Evolutionary conservation across 257 asterid species (phyloP), one percentile per base, ranked within the genome.

Genomic region (Fraxinus cuspidata): DNA sequence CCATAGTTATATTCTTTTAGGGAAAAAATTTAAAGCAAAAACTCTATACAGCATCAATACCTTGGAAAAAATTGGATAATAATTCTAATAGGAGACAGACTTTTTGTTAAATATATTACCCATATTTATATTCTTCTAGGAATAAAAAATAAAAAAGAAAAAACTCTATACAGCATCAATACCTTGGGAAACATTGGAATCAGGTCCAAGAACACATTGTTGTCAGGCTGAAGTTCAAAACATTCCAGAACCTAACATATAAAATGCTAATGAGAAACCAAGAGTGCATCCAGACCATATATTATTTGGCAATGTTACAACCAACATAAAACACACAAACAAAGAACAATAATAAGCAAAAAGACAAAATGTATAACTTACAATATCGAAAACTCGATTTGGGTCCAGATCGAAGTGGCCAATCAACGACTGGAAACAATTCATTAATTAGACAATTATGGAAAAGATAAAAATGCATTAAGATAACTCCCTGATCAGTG

Each of bases 351-450:
- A 53, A 70, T 40, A 44, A 73, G 68, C 49, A 81, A 28, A 63
- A 68, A 25, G 27, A 19, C 3, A 56, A 74, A 68, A 68, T 29
- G 72, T 53, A 87, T 74, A 73, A 86, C 99, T 87, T 87, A 96
- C 99, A 80, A 96, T 96, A 82, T 96, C 98, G 76, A 96, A 96
- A 77, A 96, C 99, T 56, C 99, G 96, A 78, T 96, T 96, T 16
- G 99, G 99, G 79, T 96, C 99, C 86, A 96, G 92, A 89, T 96
- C 98, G 72, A 96, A 96, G 89, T 96, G 98, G 68, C 99, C 99
- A 74, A 96, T 96, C 82, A 96, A 88, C 29, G 99, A 96, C 99
- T 96, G 96, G 84, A 90, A 37, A 79, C 64, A 44, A 83, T 72
- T 71, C 77, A 78, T 40, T 65, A 81, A 47, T 87, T 77, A 90